These are phyloP conservation scores for Tuber indicum DNA, from an alignment of 495 filamentous ascomycete species.

Conservation along the genomic window DNA sequence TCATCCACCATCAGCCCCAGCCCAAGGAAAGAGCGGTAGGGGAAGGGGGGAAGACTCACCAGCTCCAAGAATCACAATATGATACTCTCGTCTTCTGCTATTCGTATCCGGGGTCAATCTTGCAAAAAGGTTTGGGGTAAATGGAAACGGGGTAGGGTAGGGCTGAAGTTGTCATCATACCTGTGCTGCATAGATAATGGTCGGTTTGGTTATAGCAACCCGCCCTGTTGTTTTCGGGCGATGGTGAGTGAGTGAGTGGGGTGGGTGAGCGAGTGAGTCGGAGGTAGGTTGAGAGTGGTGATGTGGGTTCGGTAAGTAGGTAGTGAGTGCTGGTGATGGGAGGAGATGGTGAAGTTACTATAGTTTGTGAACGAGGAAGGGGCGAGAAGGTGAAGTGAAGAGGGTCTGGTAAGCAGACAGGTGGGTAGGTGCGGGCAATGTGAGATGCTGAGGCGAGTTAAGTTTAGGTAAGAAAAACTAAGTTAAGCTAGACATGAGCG, in stretches of 20 bases:
- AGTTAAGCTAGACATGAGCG: not conserved
- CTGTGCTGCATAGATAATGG: conserved; percentile 50
- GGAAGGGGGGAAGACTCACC: conserved; percentile 49
- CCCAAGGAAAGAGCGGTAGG: conserved; percentile 11
- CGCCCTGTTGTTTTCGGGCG: not conserved
- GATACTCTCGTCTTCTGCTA: conserved; percentile 66
- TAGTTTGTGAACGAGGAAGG: conserved; percentile 21
- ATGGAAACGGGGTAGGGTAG: conserved; percentile 11
- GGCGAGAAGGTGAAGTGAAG: not conserved
- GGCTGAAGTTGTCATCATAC: conserved; percentile 43
- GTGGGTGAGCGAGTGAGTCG: not conserved
- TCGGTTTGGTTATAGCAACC: not conserved
- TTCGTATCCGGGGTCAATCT: conserved; percentile 16
- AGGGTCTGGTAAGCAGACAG: not conserved
- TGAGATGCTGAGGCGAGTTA: not conserved
- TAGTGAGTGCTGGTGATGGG: conserved; percentile 46
- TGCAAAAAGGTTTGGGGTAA: conserved; percentile 3
- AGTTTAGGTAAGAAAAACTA: not conserved
- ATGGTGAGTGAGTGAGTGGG: not conserved
- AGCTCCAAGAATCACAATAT: conserved; percentile 85
- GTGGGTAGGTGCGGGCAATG: not conserved
- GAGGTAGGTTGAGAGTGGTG: not conserved
- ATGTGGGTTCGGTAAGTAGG: conserved; percentile 30
- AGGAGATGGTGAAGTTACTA: conserved; percentile 10
- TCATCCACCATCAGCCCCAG: conserved; percentile 9